These are phyloP conservation scores for Arthromyces matolae DNA, from an alignment of 768 basidiomycete genomes.

Conservation along the genomic window DNA sequence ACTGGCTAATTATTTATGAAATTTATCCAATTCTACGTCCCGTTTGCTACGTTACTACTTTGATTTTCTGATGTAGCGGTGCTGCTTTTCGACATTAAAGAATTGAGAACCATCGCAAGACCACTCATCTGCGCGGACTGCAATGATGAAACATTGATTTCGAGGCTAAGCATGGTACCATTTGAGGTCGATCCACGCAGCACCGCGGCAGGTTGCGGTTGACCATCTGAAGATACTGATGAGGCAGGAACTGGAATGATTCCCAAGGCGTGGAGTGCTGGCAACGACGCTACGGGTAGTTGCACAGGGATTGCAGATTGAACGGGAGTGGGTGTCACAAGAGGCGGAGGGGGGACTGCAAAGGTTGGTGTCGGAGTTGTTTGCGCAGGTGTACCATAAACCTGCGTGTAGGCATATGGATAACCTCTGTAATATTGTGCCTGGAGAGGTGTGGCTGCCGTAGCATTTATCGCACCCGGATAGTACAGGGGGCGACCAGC, in stretches of 20 bases:
- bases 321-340: conserved; percentile 18
- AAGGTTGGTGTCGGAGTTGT: conserved; percentile 32
- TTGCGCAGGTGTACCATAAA: conserved; percentile 39
- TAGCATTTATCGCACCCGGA: conserved; percentile 22
- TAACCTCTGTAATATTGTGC: conserved; percentile 62
- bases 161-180: conserved; percentile 68
- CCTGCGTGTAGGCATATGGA: conserved; percentile 61
- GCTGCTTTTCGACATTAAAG: conserved; percentile 52
- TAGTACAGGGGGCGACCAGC: conserved; percentile 42
- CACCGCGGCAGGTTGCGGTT: conserved; percentile 72
- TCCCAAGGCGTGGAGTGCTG: conserved; percentile 65
- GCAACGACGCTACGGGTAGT: conserved; percentile 62
- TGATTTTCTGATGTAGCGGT: conserved; percentile 1
- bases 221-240: conserved; percentile 48
- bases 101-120: conserved; percentile 66
- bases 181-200: conserved; percentile 68
- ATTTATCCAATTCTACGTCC: too few species aligned
- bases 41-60: not conserved
- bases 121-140: conserved; percentile 78
- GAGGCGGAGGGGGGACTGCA: conserved; percentile 24
- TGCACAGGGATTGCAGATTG: conserved; percentile 62
- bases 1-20: too few species aligned
- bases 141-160: conserved; percentile 73
- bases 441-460: conserved; percentile 31
- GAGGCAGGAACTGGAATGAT: conserved; percentile 66